A percentile compares a stretch with the other conserved stretches of the same genome.
These are phyloP conservation scores for Zea mays DNA, from an alignment of 176 grass and related monocot species.

Conservation along the genomic window Zm-B73-REFERENCE-NAM-5.0 NC_050102.1:174069001-174069500, in stretches of 20 bases:
- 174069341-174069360: conserved; percentile 58
- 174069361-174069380: conserved; percentile 66
- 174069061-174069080: conserved; percentile 90
- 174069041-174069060: conserved; percentile 83
- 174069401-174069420: conserved; percentile 77
- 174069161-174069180: conserved; percentile 71
- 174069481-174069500: conserved; percentile 88
- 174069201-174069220: conserved; percentile 87
- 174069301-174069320: conserved; percentile 92
- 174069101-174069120: conserved; percentile 70
- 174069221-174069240: conserved; percentile 87
- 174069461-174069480: conserved; percentile 57
- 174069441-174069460: conserved; percentile 2
- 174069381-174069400: conserved; percentile 77
- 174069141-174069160: conserved; percentile 77
- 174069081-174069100: conserved; percentile 78
- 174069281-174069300: conserved; percentile 97
- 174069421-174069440: conserved; percentile 38
- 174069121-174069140: conserved; percentile 95
- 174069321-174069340: conserved; percentile 73
- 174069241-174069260: conserved; percentile 84
- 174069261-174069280: conserved; percentile 85
- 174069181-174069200: conserved; percentile 88
- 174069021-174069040: conserved; percentile 76
- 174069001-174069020: conserved; percentile 78